These are phyloP conservation scores for Lodderomyces parapsilosis DNA, from an alignment of 1,139 yeast genomes.

Conservation along the genomic window DNA sequence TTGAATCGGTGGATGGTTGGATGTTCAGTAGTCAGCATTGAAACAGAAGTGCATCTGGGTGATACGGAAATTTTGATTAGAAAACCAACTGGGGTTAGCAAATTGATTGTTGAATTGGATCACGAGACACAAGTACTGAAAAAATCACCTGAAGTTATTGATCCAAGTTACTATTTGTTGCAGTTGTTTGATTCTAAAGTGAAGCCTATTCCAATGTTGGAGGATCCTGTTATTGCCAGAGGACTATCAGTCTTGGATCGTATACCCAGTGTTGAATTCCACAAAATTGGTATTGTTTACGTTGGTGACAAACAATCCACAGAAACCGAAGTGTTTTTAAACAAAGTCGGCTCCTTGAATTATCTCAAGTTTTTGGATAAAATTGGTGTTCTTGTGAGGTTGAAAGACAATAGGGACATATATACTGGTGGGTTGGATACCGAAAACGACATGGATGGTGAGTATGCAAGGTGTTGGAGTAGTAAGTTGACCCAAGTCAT, in stretches of 20 bases:
- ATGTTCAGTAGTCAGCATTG: constrained; percentile 54
- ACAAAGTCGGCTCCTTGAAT: constrained; percentile 60
- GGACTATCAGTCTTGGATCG: constrained; percentile 69
- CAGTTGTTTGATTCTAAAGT: constrained; percentile 28
- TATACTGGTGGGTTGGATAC: constrained; percentile 84
- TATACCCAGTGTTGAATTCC: constrained; percentile 76
- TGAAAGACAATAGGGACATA: constrained; percentile 53
- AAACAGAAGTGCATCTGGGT: constrained; percentile 54
- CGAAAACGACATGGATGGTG: constrained; percentile 69
- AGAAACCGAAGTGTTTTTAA: constrained; percentile 65
- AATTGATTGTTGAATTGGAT: constrained; percentile 47
- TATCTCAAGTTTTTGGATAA: constrained; percentile 59
- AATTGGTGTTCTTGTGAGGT: constrained; percentile 58
- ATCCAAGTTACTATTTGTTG: constrained; percentile 31
- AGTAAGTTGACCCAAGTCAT: constrained; percentile 71
- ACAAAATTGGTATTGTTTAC: constrained; percentile 76
- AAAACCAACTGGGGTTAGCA: constrained; percentile 66
- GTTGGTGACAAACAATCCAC: constrained; percentile 64
- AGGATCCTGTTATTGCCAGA: constrained; percentile 52
- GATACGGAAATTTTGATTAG: constrained; percentile 53
- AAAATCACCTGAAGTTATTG: constrained; percentile 12
- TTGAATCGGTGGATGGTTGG: constrained; percentile 65
- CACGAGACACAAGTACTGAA: constrained; percentile 15
- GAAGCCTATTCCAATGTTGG: constrained; percentile 40
- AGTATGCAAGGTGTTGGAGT: constrained; percentile 71